These are phyloP conservation scores for Dactylellina cionopaga DNA, from an alignment of 2,329 filamentous ascomycete species.

Conservation along the genomic window DNA sequence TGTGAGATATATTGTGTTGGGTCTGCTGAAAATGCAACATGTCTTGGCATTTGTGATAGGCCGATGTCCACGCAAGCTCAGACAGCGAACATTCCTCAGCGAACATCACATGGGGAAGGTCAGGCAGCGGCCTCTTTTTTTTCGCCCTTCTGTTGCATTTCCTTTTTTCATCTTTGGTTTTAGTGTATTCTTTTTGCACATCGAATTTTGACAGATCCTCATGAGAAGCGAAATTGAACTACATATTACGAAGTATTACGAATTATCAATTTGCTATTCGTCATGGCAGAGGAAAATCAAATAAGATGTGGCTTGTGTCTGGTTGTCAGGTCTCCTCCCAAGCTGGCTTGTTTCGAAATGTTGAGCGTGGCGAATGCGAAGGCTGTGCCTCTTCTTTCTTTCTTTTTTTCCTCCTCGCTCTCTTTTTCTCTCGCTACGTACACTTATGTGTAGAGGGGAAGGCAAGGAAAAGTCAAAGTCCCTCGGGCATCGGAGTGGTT, in stretches of 20 bases:
- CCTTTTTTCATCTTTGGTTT: no score
- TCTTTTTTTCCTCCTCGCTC: neutral
- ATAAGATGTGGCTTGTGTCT: slow-evolving; percentile 24
- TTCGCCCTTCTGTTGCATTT: no score
- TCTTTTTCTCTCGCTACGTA: no score
- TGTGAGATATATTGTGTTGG: slow-evolving; percentile 22
- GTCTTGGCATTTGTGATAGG: slow-evolving; percentile 38
- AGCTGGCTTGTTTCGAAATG: no score
- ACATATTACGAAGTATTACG: no score
- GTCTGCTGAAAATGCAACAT: slow-evolving; percentile 34
- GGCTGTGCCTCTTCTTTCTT: slow-evolving; percentile 11
- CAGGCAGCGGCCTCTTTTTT: no score
- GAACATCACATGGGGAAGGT: slow-evolving; percentile 29
- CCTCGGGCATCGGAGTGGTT: slow-evolving; percentile 27
- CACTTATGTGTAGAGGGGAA: neutral
- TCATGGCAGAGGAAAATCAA: neutral
- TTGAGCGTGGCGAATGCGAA: slow-evolving; percentile 40
- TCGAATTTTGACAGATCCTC: no score
- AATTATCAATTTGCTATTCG: no score
- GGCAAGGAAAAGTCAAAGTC: neutral
- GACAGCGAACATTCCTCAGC: slow-evolving; percentile 21
- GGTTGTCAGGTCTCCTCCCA: no score
- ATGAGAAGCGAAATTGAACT: no score
- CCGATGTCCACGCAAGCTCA: slow-evolving; percentile 46
- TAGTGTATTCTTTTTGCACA: no score